phyloP scores from a whole-genome alignment of 1,139 yeast genomes.

The Debaryomyces psychrophilus region DNA sequence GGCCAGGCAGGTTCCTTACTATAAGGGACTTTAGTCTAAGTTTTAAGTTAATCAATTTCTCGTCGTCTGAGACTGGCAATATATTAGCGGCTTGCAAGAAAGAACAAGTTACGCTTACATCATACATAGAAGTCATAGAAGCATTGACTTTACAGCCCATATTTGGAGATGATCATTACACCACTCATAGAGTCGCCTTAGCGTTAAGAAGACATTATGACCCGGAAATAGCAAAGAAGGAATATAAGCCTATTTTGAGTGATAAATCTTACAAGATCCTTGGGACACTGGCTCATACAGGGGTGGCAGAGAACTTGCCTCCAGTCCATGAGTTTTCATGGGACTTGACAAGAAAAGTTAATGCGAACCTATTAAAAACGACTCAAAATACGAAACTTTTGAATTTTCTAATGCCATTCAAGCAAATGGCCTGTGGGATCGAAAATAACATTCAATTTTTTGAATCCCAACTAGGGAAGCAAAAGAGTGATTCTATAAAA shows the following conservation, averaged over 20 bases:
- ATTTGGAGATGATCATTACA: conserved; percentile 27
- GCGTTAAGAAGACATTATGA: conserved; percentile 36
- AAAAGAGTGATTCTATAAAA: conserved; percentile 38
- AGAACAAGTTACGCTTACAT: conserved; percentile 38
- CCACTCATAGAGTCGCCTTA: conserved; percentile 35
- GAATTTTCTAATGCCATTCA: conserved; percentile 27
- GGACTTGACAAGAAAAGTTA: conserved; percentile 33
- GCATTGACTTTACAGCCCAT: conserved; percentile 35
- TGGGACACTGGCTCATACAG: conserved; percentile 41
- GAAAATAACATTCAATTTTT: conserved; percentile 29
- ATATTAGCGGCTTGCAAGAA: conserved; percentile 34
- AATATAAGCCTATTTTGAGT: conserved; percentile 23
- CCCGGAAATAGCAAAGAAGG: conserved; percentile 20
- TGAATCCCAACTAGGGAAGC: conserved; percentile 26
- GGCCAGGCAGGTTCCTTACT: conserved; percentile 40
- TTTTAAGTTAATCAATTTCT: conserved; percentile 36
- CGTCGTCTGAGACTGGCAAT: conserved; percentile 26
- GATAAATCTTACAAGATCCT: conserved; percentile 30
- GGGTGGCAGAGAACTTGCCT: conserved; percentile 33
- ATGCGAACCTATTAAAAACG: conserved; percentile 22
- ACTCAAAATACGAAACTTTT: conserved; percentile 29
- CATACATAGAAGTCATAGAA: conserved; percentile 33
- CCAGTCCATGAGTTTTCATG: conserved; percentile 39
- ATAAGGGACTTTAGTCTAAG: conserved; percentile 24
- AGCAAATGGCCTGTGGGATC: conserved; percentile 20